Evolutionary conservation across 805 yeast species (phyloP).

Genomic region (Pichia thaimueangensis): DNA sequence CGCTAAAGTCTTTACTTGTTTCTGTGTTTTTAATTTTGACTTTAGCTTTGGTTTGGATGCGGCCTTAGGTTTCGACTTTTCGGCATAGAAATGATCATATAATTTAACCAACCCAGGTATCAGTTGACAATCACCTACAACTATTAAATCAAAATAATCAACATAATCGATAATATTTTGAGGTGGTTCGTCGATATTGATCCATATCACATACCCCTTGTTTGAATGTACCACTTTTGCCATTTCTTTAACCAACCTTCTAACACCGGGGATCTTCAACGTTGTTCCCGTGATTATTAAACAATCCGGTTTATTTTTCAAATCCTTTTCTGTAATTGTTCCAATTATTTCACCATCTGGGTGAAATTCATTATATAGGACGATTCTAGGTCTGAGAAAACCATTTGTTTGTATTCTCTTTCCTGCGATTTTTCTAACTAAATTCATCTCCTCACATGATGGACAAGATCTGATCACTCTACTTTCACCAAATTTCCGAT

Average conservation of each 20-base stretch:
- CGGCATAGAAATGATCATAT: conserved; percentile 19
- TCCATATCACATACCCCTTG: conserved; percentile 56
- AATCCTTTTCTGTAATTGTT: conserved; percentile 59
- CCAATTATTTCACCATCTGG: conserved; percentile 90
- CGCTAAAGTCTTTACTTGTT: background rate
- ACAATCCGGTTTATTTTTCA: conserved; percentile 65
- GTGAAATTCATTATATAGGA: conserved; percentile 67
- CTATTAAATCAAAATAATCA: conserved; percentile 49
- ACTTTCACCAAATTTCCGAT: conserved; percentile 14
- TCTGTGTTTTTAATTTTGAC: background rate
- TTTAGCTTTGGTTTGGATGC: background rate
- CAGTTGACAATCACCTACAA: conserved; percentile 61
- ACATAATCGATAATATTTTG: conserved; percentile 43
- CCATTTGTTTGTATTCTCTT: conserved; percentile 61
- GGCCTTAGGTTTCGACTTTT: conserved; percentile 11
- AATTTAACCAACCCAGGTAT: conserved; percentile 33
- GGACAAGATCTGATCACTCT: conserved; percentile 50
- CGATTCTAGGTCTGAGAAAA: conserved; percentile 56
- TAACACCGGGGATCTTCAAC: conserved; percentile 70
- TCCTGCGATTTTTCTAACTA: conserved; percentile 52
- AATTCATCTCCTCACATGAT: conserved; percentile 55
- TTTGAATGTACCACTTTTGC: conserved; percentile 49
- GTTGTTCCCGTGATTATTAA: conserved; percentile 80
- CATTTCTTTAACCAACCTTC: conserved; percentile 54
- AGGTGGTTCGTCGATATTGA: conserved; percentile 51